phyloP scores from a whole-genome alignment of 2,329 filamentous ascomycete genomes.

The Sclerotinia spermophila region DNA sequence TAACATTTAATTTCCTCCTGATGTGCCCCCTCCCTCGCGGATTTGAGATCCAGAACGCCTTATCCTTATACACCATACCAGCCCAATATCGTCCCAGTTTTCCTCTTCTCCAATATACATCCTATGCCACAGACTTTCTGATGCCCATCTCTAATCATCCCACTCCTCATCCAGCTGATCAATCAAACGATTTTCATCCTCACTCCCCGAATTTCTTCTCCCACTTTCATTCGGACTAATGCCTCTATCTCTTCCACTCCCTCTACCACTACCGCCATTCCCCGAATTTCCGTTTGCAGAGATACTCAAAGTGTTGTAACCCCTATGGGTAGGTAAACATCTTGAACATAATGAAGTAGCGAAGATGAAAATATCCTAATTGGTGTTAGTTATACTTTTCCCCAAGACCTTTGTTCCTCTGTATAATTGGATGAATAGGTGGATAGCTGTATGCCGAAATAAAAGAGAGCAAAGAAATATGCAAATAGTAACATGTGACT shows the following conservation, averaged over 20 bases:
- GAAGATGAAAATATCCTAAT: slow-evolving; percentile 63
- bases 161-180: slow-evolving; percentile 96
- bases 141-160: slow-evolving; percentile 62
- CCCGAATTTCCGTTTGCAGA: slow-evolving; percentile 48
- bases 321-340: slow-evolving; percentile 59
- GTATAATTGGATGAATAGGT: background rate
- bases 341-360: slow-evolving; percentile 66
- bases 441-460: slow-evolving; percentile 14
- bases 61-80: slow-evolving; percentile 1
- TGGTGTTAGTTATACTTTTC: slow-evolving; percentile 11
- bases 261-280: slow-evolving; percentile 29
- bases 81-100: background rate
- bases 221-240: slow-evolving; percentile 5
- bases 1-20: background rate
- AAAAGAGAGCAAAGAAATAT: slow-evolving; percentile 7
- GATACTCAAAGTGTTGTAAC: slow-evolving; percentile 62
- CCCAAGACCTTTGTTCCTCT: slow-evolving; percentile 3
- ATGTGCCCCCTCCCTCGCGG: background rate
- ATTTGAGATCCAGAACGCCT: background rate
- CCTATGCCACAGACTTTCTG: background rate
- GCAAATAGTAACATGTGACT: background rate
- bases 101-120: background rate
- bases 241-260: background rate
- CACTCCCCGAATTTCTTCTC: slow-evolving; percentile 38
- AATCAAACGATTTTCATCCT: slow-evolving; percentile 91